These are phyloP conservation scores for Verticillium zaregamsianum DNA, from an alignment of 2,329 filamentous ascomycete genomes.

Conservation along the genomic window DNA sequence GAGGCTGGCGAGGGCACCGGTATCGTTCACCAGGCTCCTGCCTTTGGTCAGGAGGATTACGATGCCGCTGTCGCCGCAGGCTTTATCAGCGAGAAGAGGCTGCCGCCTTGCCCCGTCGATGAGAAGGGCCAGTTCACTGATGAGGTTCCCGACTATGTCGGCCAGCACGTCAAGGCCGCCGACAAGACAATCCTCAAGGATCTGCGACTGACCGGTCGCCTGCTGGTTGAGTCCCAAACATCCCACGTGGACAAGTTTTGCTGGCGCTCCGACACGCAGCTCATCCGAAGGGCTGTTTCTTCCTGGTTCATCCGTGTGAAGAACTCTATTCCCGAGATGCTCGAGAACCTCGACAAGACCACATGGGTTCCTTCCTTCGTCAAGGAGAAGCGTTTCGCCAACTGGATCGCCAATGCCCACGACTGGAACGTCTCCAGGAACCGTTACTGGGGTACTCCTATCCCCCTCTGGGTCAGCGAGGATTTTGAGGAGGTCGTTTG, in stretches of 20 bases:
- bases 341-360: conserved; percentile 83
- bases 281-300: conserved; percentile 88
- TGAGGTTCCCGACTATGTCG: conserved; percentile 74
- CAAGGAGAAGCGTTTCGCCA: conserved; percentile 86
- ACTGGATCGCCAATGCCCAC: conserved; percentile 85
- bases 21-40: conserved; percentile 89
- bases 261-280: conserved; percentile 87
- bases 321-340: conserved; percentile 78
- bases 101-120: conserved; percentile 89
- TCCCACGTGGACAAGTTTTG: conserved; percentile 93
- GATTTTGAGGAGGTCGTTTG: conserved; percentile 85
- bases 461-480: conserved; percentile 88
- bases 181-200: conserved; percentile 92
- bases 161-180: conserved; percentile 85
- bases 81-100: conserved; percentile 69
- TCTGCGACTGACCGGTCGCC: conserved; percentile 69
- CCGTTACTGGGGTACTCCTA: conserved; percentile 91
- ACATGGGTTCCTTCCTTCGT: conserved; percentile 91
- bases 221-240: conserved; percentile 82
- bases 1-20: conserved; percentile 88
- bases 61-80: conserved; percentile 72
- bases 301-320: conserved; percentile 94
- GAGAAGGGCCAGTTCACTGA: conserved; percentile 75
- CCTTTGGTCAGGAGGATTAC: conserved; percentile 96
- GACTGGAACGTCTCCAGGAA: conserved; percentile 97